Evolutionary conservation across 2,329 filamentous ascomycete genomes (phyloP), one percentile per base, ranked within the genome.

Genomic region (Eurotiales sp.): DNA sequence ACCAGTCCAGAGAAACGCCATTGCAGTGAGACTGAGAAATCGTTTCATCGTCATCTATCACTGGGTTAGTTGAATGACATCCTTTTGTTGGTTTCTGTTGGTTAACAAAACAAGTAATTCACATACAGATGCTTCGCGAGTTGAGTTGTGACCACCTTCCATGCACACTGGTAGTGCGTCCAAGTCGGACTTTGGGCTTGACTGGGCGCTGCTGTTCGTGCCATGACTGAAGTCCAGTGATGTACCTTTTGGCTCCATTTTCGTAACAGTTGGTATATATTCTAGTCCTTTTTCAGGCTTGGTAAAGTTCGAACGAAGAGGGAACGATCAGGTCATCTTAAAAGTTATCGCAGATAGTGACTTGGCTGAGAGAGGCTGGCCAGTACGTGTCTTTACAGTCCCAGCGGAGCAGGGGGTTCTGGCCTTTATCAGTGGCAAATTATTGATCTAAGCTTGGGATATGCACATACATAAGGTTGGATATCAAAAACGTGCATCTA

Each of bases 1-100:
- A 25, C 79, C 80, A 44, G 79, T 80, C 80, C 80, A 83, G 19
- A 83, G 66, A 51, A 84, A 80, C 4, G 78, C 77, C 77, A 82
- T 82, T 53, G 79, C 79, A 12, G 77, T 58, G 42, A 83, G 70
- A 48, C 74, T 75, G 77, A 81, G 78, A 58, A 80, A 73, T 3
- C 77, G 70, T 25, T 62, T 67, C 55, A 75, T 72, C n/a, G 70
- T 73, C 75, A 81, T 75, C 61, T 79, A 70, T 40, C 34, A 43
- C 36, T 27, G 21, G 29, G 23, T 19, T 5, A 37, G 34, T 37
- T 37, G 34, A 21, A 2, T 32, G 34, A 37, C 10, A 10, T 27
- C 5, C 5, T 10, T 27, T 27, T n/a, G n/a, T 27, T 27, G 25
- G 10, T 27, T 11, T 10, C 17, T 5, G 3, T 10, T 21, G 8